Evolutionary conservation across 2,329 filamentous ascomycete genomes (phyloP).

Genomic region (Cladosporium sp.): DNA sequence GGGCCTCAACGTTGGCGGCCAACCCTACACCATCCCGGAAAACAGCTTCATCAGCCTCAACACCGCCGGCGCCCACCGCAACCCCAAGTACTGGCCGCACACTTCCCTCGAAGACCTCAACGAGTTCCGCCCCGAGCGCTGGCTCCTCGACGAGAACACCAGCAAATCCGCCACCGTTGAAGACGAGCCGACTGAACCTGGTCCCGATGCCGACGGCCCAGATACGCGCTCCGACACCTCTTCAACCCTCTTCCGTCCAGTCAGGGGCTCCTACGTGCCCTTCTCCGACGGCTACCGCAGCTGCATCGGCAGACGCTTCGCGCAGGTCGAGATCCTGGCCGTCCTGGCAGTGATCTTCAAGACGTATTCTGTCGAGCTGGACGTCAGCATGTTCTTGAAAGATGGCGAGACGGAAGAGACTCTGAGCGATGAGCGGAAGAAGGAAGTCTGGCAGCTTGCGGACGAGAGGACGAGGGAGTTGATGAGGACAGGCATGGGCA

Average conservation of each 20-base stretch:
- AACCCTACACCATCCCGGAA: constrained; percentile 60
- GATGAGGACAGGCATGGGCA: constrained; percentile 57
- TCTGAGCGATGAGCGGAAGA: constrained; percentile 52
- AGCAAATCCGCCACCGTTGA: constrained; percentile 33
- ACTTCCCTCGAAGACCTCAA: constrained; percentile 58
- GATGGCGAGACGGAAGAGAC: constrained; percentile 47
- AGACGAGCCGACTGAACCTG: constrained; percentile 40
- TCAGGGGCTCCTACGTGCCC: constrained; percentile 56
- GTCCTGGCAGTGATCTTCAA: constrained; percentile 56
- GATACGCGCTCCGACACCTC: constrained; percentile 61
- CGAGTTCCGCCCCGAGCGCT: constrained; percentile 72
- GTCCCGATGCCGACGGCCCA: constrained; percentile 55
- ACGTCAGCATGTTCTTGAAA: constrained; percentile 54
- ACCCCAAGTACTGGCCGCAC: constrained; percentile 72
- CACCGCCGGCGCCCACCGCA: constrained; percentile 62
- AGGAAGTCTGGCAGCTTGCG: constrained; percentile 63
- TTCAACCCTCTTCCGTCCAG: constrained; percentile 61
- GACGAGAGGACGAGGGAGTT: constrained; percentile 56
- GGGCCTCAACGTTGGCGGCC: constrained; percentile 60
- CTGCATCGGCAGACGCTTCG: constrained; percentile 59
- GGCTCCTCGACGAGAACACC: constrained; percentile 54
- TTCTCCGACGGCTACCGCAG: constrained; percentile 59
- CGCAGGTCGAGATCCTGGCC: constrained; percentile 59
- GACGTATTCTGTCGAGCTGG: constrained; percentile 69
- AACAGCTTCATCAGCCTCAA: constrained; percentile 59